Evolutionary conservation across 352 stramenopile species (phyloP), one percentile per base, ranked within the genome.

Genomic region (Phytophthora melonis): DNA sequence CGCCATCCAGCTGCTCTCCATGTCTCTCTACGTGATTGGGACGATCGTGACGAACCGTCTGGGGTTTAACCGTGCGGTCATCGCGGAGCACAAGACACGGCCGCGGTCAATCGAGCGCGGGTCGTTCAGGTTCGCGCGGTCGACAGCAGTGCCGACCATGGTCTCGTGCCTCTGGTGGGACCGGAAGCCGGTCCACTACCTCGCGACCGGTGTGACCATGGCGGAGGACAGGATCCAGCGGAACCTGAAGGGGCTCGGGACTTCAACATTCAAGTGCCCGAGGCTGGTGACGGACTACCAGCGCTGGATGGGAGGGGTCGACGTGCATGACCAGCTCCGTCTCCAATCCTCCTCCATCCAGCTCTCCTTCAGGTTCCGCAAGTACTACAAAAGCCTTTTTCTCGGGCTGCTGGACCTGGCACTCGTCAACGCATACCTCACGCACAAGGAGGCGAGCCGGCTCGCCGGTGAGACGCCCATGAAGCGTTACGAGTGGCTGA

Each of bases 171-270:
- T 60, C 9, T 79, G 73, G 77, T 68, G 70, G 58, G 75, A 81
- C 58, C 60, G 61, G 13, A 83, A 86, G 49, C 71, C 75, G 1
- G 72, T 86, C 7, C 64, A 75, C 47, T 77, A 78, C n/a, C 61
- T 82, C 5, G 64, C 58, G 13, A 76, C 71, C 9, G 72, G 72
- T n/a, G 52, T 47, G 3, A 16, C 41, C 0, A 72, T 72, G 57
- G 16, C 59, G 3, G 58, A 72, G 30, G 54, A 67, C 1, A 25
- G 5, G 0, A 70, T 75, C 9, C 21, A 71, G 1, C 63, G 70
- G 1, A 81, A 81, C 19, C 18, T 78, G 5, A 78, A 79, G 25
- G 7, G 8, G 47, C 30, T 65, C 1, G 65, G 69, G 0, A 13
- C 21, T 5, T 34, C 32, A n/a, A 56, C 32, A 1, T 30, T 81